Evolutionary conservation across 2,329 filamentous ascomycete species (phyloP).

Genomic region (Claviceps fusiformis): DNA sequence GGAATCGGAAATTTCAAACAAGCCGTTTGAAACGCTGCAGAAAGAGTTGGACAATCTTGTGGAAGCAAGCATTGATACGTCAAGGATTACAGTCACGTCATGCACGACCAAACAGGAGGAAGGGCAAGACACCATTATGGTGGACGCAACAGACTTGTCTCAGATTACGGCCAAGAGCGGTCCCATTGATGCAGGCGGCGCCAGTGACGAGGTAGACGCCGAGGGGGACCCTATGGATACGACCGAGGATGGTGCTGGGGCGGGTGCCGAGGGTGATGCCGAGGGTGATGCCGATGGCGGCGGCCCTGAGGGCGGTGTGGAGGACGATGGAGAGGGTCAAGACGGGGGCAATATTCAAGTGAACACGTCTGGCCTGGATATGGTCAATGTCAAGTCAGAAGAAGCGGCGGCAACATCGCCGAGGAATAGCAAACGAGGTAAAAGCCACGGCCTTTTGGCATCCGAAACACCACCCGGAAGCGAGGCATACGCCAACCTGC

Average conservation of each 20-base stretch:
- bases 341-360: conserved; percentile 31
- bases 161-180: conserved; percentile 33
- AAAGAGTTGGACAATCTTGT: conserved; percentile 63
- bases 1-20: conserved; percentile 67
- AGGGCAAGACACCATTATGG: conserved; percentile 37
- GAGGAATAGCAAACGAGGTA: conserved; percentile 14
- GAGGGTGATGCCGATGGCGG: conserved; percentile 22
- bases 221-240: conserved; percentile 22
- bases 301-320: too few species aligned
- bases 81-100: conserved; percentile 24
- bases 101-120: conserved; percentile 24
- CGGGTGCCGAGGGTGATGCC: conserved; percentile 17
- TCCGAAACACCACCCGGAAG: conserved; percentile 34
- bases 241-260: conserved; percentile 19
- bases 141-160: conserved; percentile 28
- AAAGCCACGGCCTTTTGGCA: conserved; percentile 11
- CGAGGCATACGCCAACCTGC: conserved; percentile 28
- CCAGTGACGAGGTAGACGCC: conserved; percentile 12
- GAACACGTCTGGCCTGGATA: conserved; percentile 26
- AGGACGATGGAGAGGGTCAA: conserved; percentile 12
- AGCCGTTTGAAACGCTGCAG: conserved; percentile 54
- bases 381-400: conserved; percentile 10
- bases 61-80: conserved; percentile 50
- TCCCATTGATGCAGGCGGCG: conserved; percentile 8
- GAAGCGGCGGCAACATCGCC: conserved; percentile 8